Evolutionary conservation across 2,329 filamentous ascomycete genomes (phyloP).

Genomic region (Endothia cerciana): DNA sequence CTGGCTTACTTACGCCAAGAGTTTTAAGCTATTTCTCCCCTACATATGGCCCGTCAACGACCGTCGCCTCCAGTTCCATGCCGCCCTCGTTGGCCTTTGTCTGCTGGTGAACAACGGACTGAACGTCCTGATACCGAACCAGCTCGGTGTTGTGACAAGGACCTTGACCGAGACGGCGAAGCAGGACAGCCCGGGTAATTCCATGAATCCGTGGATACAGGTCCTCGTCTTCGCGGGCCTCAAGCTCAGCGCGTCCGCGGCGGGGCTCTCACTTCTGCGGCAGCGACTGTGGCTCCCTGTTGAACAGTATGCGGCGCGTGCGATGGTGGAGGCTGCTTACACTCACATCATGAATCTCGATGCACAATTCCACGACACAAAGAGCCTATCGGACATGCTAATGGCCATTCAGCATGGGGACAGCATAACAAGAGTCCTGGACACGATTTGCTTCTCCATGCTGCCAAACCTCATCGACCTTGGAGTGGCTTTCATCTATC

Average conservation of each 20-base stretch:
- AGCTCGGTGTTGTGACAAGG: slow-evolving; percentile 79
- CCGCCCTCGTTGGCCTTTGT: slow-evolving; percentile 68
- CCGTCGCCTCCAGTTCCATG: slow-evolving; percentile 67
- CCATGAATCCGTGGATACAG: slow-evolving; percentile 53
- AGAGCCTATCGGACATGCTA: slow-evolving; percentile 62
- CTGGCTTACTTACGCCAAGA: slow-evolving; percentile 76
- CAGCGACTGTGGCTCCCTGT: slow-evolving; percentile 63
- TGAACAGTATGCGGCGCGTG: slow-evolving; percentile 59
- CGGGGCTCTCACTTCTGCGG: slow-evolving; percentile 57
- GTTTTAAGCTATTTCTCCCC: slow-evolving; percentile 77
- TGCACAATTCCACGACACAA: slow-evolving; percentile 64
- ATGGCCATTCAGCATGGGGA: slow-evolving; percentile 60
- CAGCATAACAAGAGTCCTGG: slow-evolving; percentile 58
- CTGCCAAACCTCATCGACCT: slow-evolving; percentile 65
- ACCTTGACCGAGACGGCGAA: slow-evolving; percentile 51
- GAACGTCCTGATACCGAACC: slow-evolving; percentile 78
- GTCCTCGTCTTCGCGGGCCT: slow-evolving; percentile 56
- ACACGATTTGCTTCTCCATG: slow-evolving; percentile 61
- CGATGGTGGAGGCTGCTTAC: slow-evolving; percentile 58
- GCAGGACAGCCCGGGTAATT: slow-evolving; percentile 44
- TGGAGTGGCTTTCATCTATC: slow-evolving; percentile 60
- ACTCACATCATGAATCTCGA: slow-evolving; percentile 64
- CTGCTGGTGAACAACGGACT: slow-evolving; percentile 72
- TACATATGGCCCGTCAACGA: slow-evolving; percentile 78
- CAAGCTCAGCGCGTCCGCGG: slow-evolving; percentile 57